These are phyloP conservation scores for Peronospora destructor DNA, from an alignment of 352 stramenopile genomes.

Conservation along the genomic window DNA sequence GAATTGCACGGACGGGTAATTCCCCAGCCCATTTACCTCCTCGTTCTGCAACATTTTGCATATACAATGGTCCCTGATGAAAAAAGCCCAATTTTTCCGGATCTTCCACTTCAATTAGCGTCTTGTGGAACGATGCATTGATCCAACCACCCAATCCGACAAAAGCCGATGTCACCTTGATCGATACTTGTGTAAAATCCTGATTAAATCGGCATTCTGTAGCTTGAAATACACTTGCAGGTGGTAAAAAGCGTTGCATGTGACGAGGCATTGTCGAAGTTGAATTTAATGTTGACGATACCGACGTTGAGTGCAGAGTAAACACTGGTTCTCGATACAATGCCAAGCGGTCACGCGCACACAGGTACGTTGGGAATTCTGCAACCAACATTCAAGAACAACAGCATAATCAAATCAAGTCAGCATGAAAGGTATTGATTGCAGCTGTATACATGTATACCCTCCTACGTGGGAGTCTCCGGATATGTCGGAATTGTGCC, in stretches of 20 bases:
- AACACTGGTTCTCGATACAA: constrained; percentile 50
- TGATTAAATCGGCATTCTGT: constrained; percentile 64
- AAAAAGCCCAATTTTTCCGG: constrained; percentile 26
- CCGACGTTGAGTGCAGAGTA: constrained; percentile 23
- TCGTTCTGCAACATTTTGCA: constrained; percentile 62
- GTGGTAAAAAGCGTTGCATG: constrained; percentile 44
- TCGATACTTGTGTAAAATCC: constrained; percentile 56
- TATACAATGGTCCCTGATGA: constrained; percentile 31
- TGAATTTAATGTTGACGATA: constrained; percentile 7
- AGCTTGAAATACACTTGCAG: constrained; percentile 63
- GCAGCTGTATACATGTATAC: background rate
- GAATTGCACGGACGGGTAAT: constrained; percentile 52
- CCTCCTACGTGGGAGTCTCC: constrained; percentile 44
- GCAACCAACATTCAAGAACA: background rate
- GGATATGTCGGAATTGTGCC: constrained; percentile 45
- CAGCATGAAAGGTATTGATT: background rate
- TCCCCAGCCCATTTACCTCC: constrained; percentile 54
- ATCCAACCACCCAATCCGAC: constrained; percentile 58
- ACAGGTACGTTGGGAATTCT: constrained; percentile 64
- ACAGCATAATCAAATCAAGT: constrained; percentile 5
- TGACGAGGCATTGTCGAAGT: constrained; percentile 15
- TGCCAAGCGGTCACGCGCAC: constrained; percentile 40
- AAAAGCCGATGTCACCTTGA: constrained; percentile 63
- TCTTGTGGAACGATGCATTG: constrained; percentile 47
- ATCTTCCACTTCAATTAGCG: constrained; percentile 49